Percentiles rank a stretch among this genome's conserved stretches.
Conservation (phyloP, 306 rosid species). For the Sphenostylis stenocarpa region DNA sequence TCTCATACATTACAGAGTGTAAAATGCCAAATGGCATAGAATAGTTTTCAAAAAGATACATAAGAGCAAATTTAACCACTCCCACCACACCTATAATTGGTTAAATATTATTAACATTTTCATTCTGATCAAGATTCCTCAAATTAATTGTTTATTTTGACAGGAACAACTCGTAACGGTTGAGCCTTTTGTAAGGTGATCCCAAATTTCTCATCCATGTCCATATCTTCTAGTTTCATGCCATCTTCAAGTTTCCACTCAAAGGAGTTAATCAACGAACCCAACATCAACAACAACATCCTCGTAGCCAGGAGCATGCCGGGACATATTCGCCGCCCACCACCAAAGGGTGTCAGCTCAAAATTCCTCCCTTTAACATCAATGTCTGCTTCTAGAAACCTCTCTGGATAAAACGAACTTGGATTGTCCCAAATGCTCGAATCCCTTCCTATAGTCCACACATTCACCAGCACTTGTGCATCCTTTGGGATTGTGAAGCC, state of each 20-base stretch:
- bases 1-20: no score
- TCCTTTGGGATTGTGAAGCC: neutral
- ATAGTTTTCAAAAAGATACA: no score
- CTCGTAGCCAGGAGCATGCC: neutral
- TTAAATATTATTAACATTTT: no score
- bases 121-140: no score
- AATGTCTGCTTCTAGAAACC: neutral
- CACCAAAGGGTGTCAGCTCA: slow-evolving; percentile 4
- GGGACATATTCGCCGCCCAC: neutral
- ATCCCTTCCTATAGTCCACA: neutral
- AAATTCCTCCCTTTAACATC: neutral
- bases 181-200: neutral
- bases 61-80: no score
- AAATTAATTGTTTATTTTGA: neutral
- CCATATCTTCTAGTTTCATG: neutral
- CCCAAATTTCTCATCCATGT: neutral
- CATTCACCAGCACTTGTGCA: neutral
- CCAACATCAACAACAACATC: neutral
- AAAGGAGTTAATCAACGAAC: neutral
- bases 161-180: neutral
- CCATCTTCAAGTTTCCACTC: neutral
- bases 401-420: neutral
- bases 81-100: no score
- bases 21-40: no score
- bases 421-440: neutral